Evolutionary conservation across 176 grass and related monocot species (phyloP), one percentile per base, ranked within the genome.

Genomic region (Rhynchospora breviuscula): DNA sequence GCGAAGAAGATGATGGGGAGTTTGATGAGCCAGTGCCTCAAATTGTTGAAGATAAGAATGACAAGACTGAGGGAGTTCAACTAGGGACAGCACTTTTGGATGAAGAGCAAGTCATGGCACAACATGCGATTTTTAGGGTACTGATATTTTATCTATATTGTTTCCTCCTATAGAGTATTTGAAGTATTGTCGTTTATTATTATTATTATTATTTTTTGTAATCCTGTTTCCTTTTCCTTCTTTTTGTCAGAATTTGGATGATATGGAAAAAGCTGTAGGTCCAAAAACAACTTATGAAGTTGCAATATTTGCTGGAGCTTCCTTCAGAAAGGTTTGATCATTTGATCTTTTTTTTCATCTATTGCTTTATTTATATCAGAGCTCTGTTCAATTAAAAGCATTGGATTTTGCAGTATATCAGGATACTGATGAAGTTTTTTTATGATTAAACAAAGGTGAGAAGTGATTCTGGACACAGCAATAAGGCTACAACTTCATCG

Each of bases 261-360:
- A 93, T 66, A 87, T 86, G 45, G 63, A 63, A 12, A 95, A 89
- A 66, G 80, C 89, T 81, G 60, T 86, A 51, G 88, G 88, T 9
- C 78, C 83, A 26, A 93, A 95, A 74, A 93, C 91, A 78, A 91
- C 89, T 14, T 91, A 85, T 91, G 96, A 99, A 90, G 91, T 99
- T 91, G 89, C 89, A 85, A 86, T 95, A 75, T 90, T 95, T 84
- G 86, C 80, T 21, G 90, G 86, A 80, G 83, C 85, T 88, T 90
- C 89, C 46, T 99, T 93, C 92, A 99, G 91, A 86, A 99, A 91
- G 96, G 91, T 98, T 62, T 78, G 66, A 78, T 15, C 52, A 71
- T 74, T 60, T 62, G 8, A 62, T 63, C 46, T 85, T 67, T 21
- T 52, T 74, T 81, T 66, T 58, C 62, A 17, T 80, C 61, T 73